phyloP scores from a whole-genome alignment of 2,329 filamentous ascomycete genomes.

The Graphilbum sp. region DNA sequence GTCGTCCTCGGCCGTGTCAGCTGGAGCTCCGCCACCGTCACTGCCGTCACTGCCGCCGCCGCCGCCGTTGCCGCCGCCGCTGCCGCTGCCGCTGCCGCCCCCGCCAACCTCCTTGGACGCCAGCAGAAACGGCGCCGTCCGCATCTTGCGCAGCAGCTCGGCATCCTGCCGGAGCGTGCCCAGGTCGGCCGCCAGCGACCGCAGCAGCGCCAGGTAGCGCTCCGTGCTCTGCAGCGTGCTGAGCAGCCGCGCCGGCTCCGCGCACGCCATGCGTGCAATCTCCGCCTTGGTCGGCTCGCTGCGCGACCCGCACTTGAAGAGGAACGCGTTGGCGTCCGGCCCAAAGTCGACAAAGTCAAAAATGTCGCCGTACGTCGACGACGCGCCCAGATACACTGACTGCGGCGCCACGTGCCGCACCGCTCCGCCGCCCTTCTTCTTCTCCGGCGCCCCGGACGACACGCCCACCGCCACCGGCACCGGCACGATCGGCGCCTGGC shows the following conservation, averaged over 20 bases:
- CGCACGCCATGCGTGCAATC: slow-evolving; percentile 67
- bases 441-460: no score
- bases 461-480: slow-evolving; percentile 21
- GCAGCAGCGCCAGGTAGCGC: slow-evolving; percentile 72
- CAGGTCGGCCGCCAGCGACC: slow-evolving; percentile 61
- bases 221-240: slow-evolving; percentile 65
- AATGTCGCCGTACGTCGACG: slow-evolving; percentile 61
- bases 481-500: slow-evolving; percentile 56
- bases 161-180: slow-evolving; percentile 60
- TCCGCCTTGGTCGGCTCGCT: slow-evolving; percentile 77
- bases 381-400: slow-evolving; percentile 64
- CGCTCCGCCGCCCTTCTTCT: not conserved
- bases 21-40: slow-evolving; percentile 23
- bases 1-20: slow-evolving; percentile 44
- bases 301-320: slow-evolving; percentile 80
- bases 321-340: slow-evolving; percentile 68
- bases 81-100: slow-evolving; percentile 66
- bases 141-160: slow-evolving; percentile 61
- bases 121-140: slow-evolving; percentile 58
- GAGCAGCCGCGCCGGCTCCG: slow-evolving; percentile 67
- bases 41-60: no score
- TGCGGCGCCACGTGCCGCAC: slow-evolving; percentile 45
- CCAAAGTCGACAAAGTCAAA: slow-evolving; percentile 98
- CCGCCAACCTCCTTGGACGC: slow-evolving; percentile 62
- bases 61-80: no score